These are phyloP conservation scores for Talaromyces albobiverticillius DNA, from an alignment of 2,329 filamentous ascomycete species.

Conservation along the genomic window DNA sequence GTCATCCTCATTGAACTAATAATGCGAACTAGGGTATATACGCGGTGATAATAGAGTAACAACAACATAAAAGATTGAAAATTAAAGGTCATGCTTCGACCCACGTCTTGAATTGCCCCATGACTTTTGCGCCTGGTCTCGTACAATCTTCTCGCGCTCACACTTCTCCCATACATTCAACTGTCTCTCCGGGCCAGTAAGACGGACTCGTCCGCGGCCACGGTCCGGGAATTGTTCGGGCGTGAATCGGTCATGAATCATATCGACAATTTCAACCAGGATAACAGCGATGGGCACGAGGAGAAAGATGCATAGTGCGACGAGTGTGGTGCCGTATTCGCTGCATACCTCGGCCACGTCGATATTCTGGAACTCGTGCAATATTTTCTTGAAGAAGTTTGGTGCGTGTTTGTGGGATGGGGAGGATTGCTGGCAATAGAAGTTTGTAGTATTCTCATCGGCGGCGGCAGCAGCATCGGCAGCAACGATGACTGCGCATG, in stretches of 20 bases:
- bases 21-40: constrained; percentile 9
- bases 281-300: constrained; percentile 22
- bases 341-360: constrained; percentile 9
- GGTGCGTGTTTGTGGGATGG: neutral
- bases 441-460: neutral
- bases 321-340: constrained; percentile 19
- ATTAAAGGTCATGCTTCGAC: neutral
- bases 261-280: constrained; percentile 19
- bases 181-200: constrained; percentile 20
- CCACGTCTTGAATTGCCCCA: constrained; percentile 8
- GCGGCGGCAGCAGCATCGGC: too few species aligned
- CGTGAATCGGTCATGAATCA: constrained; percentile 12
- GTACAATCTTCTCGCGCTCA: constrained; percentile 19
- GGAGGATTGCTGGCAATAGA: neutral
- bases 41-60: neutral
- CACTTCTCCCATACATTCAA: constrained; percentile 18
- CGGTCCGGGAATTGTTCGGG: constrained; percentile 20
- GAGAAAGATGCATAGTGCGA: constrained; percentile 21
- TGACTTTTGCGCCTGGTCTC: constrained; percentile 8
- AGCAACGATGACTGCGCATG: constrained; percentile 2
- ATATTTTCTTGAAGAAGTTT: neutral
- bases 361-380: neutral
- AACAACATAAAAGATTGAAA: neutral
- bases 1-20: neutral
- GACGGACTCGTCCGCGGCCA: constrained; percentile 18